Conservation (phyloP, 2,329 filamentous ascomycete genomes). For the Rasamsonia emersonii region DNA sequence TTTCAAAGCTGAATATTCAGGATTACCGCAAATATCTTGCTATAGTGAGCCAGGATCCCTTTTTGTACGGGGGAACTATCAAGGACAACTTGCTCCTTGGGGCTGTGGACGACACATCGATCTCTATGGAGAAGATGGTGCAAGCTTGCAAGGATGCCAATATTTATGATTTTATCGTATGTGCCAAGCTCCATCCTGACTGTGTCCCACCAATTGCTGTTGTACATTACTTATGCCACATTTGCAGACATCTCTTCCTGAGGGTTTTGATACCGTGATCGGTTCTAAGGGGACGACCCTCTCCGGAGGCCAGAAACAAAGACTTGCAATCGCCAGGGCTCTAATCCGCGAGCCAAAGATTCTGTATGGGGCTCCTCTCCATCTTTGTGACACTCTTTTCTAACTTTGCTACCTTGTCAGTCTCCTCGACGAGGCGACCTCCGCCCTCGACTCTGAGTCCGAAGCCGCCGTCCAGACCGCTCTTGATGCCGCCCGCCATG, state of each 20-base stretch:
- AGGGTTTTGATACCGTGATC: slow-evolving; percentile 63
- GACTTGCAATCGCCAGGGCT: slow-evolving; percentile 71
- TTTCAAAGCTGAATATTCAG: slow-evolving; percentile 69
- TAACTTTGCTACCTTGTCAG: slow-evolving; percentile 3
- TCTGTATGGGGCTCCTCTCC: slow-evolving; percentile 42
- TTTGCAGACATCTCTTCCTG: slow-evolving; percentile 41
- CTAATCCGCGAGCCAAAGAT: slow-evolving; percentile 68
- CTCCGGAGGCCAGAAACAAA: slow-evolving; percentile 78
- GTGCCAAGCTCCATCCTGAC: too few species aligned
- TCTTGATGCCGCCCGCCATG: slow-evolving; percentile 67
- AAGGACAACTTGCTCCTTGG: slow-evolving; percentile 82
- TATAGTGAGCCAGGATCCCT: slow-evolving; percentile 85
- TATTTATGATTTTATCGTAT: slow-evolving; percentile 79
- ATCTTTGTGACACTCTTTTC: slow-evolving; percentile 6
- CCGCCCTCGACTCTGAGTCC: slow-evolving; percentile 74
- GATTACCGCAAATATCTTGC: slow-evolving; percentile 91
- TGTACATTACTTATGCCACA: slow-evolving; percentile 67
- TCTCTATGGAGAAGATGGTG: slow-evolving; percentile 57
- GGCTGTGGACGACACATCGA: slow-evolving; percentile 59
- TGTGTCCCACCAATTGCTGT: too few species aligned
- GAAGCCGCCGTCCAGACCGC: slow-evolving; percentile 81
- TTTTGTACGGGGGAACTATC: slow-evolving; percentile 82
- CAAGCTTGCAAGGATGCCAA: slow-evolving; percentile 71
- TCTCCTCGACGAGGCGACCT: slow-evolving; percentile 81
- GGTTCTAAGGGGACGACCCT: slow-evolving; percentile 61